A percentile compares a stretch with the other conserved stretches of the same genome.
Conservation (phyloP, 2,329 filamentous ascomycete genomes). For the Alternaria arbusti region DNA sequence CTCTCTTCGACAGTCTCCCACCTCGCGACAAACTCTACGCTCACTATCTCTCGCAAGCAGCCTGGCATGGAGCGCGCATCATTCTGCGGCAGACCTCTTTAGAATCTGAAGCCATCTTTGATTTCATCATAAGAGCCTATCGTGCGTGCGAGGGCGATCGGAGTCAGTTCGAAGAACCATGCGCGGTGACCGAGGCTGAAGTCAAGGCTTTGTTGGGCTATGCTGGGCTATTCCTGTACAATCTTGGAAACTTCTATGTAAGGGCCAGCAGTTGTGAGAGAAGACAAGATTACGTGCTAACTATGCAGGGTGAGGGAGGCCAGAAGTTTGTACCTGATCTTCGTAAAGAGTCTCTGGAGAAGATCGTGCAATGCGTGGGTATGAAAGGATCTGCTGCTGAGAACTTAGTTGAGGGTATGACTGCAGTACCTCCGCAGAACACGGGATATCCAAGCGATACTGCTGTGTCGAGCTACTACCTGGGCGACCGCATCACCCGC, state of each 20-base stretch:
- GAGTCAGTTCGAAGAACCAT: not conserved
- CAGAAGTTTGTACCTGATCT: not conserved
- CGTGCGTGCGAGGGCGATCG: not conserved
- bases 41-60: not conserved
- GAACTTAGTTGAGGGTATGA: not conserved
- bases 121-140: not conserved
- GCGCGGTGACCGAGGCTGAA: not conserved
- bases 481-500: not conserved
- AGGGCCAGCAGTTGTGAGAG: not conserved
- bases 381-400: not conserved
- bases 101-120: not conserved
- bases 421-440: not conserved
- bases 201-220: not conserved
- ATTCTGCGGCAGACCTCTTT: not conserved
- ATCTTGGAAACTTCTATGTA: not conserved
- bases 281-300: not conserved
- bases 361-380: not conserved
- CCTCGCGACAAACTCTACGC: not conserved
- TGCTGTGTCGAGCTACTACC: not conserved
- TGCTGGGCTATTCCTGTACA: not conserved
- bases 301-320: not conserved
- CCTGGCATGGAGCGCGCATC: not conserved
- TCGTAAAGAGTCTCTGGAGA: not conserved
- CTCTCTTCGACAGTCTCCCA: not conserved
- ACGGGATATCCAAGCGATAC: not conserved